Conservation (phyloP, 2,329 filamentous ascomycete species). For the Ophiostoma ulmi region DNA sequence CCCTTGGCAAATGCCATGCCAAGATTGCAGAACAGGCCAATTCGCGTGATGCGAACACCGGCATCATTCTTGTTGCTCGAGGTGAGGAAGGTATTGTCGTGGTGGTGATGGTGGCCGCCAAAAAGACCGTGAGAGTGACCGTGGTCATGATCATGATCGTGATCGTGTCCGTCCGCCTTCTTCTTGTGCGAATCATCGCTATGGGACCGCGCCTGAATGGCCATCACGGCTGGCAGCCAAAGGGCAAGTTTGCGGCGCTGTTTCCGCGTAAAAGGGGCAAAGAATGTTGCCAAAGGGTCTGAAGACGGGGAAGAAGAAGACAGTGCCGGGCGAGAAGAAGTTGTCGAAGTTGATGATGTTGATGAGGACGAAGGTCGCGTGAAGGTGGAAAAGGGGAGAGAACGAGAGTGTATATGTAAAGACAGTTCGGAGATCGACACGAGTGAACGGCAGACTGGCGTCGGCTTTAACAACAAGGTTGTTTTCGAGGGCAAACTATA, state of each 20-base stretch:
- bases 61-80: conserved; percentile 85
- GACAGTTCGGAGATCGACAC: conserved; percentile 17
- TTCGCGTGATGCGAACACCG: conserved; percentile 85
- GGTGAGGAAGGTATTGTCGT: conserved; percentile 78
- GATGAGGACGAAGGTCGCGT: conserved; percentile 21
- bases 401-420: background rate
- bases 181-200: conserved; percentile 49
- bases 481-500: conserved; percentile 25
- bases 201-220: conserved; percentile 28
- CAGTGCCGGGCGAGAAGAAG: conserved; percentile 10
- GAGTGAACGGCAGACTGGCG: conserved; percentile 7
- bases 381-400: conserved; percentile 20
- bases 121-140: conserved; percentile 51
- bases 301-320: conserved; percentile 13
- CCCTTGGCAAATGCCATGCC: conserved; percentile 94
- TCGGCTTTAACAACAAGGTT: background rate
- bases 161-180: conserved; percentile 44
- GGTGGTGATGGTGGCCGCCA: conserved; percentile 67
- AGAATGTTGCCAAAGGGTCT: conserved; percentile 13
- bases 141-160: conserved; percentile 45
- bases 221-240: conserved; percentile 32
- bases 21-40: conserved; percentile 83
- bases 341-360: conserved; percentile 15
- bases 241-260: conserved; percentile 24
- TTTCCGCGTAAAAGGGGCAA: conserved; percentile 24